These are phyloP conservation scores for Skeletonema costatum DNA, from an alignment of 108 stramenopile genomes.

Conservation along the genomic window DNA sequence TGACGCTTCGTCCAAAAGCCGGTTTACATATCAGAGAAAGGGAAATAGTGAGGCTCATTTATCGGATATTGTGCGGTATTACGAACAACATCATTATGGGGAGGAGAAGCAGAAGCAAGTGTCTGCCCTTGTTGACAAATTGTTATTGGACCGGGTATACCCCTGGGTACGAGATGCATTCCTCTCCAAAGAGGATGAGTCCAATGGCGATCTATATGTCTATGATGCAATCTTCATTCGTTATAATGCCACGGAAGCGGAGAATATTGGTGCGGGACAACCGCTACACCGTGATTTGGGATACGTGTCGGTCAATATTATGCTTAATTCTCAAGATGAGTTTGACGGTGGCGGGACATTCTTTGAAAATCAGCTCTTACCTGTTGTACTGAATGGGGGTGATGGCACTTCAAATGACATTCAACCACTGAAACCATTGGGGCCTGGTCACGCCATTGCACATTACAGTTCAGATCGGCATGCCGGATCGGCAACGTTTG, in stretches of 20 bases:
- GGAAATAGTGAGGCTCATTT: conserved; percentile 50
- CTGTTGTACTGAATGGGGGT: neutral
- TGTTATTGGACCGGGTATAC: conserved; percentile 48
- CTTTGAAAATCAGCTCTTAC: conserved; percentile 63
- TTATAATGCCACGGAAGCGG: conserved; percentile 68
- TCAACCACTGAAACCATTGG: conserved; percentile 52
- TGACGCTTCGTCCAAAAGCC: conserved; percentile 18
- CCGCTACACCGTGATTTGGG: conserved; percentile 78
- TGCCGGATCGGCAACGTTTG: conserved; percentile 61
- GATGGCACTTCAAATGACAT: neutral
- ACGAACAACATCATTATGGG: neutral
- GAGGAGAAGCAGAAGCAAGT: conserved; percentile 27
- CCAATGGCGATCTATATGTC: conserved; percentile 32
- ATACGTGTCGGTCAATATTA: conserved; percentile 66
- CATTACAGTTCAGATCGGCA: conserved; percentile 64
- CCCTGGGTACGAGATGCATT: conserved; percentile 63
- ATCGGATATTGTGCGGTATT: conserved; percentile 30
- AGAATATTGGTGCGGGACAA: conserved; percentile 58
- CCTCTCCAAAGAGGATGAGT: conserved; percentile 17
- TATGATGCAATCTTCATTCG: conserved; percentile 75
- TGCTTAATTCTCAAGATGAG: conserved; percentile 52
- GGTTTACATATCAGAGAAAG: conserved; percentile 66
- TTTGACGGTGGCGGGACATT: conserved; percentile 76
- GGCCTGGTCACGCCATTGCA: conserved; percentile 55
- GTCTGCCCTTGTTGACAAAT: conserved; percentile 45